Percentiles rank a stretch among this genome's conserved stretches.
Conservation (phyloP, 2,329 filamentous ascomycete genomes). For the Xylaria sp. region DNA sequence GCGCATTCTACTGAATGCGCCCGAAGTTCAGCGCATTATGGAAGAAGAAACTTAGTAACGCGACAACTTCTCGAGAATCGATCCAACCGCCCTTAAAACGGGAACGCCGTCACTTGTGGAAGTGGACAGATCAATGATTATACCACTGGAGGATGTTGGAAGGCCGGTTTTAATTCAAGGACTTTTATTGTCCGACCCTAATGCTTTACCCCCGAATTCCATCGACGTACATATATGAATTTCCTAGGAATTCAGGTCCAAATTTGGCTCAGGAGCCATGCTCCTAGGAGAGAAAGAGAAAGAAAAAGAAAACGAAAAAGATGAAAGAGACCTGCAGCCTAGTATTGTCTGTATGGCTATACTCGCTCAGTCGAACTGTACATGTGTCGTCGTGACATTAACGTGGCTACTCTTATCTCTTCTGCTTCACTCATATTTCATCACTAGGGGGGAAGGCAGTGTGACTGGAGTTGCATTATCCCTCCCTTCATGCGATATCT, state of each 20-base stretch:
- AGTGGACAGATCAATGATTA: not conserved
- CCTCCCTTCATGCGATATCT: conserved; percentile 6
- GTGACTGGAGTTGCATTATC: not conserved
- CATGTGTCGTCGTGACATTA: conserved; percentile 3
- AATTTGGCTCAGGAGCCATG: not conserved
- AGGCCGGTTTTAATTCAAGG: not conserved
- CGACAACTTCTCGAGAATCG: not conserved
- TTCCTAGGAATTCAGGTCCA: not conserved
- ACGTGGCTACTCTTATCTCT: not conserved
- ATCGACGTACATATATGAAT: conserved; percentile 9
- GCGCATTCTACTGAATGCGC: conserved; percentile 75
- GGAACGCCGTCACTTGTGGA: not conserved
- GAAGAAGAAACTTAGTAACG: conserved; percentile 46
- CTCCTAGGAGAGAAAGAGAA: not conserved
- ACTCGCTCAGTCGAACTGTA: conserved; percentile 7
- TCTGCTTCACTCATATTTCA: not conserved
- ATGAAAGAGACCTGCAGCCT: not conserved
- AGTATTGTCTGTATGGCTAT: not conserved
- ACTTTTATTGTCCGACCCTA: conserved; percentile 9
- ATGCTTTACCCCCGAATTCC: not conserved
- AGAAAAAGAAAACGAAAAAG: not conserved
- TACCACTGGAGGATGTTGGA: not conserved
- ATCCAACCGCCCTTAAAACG: not conserved
- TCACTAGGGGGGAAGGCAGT: conserved; percentile 3
- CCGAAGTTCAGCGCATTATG: conserved; percentile 59